Evolutionary conservation across 768 basidiomycete genomes (phyloP).

Genomic region (Mycena amicta): DNA sequence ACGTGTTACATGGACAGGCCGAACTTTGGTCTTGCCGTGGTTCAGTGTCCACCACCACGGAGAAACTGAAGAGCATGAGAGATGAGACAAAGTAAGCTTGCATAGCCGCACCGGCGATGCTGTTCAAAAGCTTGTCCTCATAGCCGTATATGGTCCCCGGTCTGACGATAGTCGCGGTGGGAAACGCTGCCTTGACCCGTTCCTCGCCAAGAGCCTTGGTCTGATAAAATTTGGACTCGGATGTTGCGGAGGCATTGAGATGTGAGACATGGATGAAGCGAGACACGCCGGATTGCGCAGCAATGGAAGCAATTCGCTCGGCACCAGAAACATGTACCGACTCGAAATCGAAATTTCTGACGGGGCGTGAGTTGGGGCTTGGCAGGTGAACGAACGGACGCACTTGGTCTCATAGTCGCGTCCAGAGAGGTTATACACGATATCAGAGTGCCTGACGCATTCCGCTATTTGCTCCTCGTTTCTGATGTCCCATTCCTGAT

Average conservation of each 20-base stretch:
- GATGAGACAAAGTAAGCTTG: slow-evolving; percentile 15
- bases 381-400: slow-evolving; percentile 24
- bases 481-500: slow-evolving; percentile 93
- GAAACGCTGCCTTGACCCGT: slow-evolving; percentile 81
- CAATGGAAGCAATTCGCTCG: slow-evolving; percentile 81
- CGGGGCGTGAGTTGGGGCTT: slow-evolving; percentile 14
- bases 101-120: slow-evolving; percentile 76
- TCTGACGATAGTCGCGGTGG: slow-evolving; percentile 83
- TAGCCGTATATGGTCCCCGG: slow-evolving; percentile 89
- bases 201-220: slow-evolving; percentile 91
- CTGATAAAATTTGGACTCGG: slow-evolving; percentile 81
- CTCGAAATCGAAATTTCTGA: slow-evolving; percentile 84
- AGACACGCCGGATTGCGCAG: slow-evolving; percentile 74
- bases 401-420: slow-evolving; percentile 96
- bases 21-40: slow-evolving; percentile 80
- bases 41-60: slow-evolving; percentile 96
- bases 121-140: slow-evolving; percentile 93
- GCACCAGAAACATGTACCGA: slow-evolving; percentile 85
- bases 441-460: slow-evolving; percentile 92
- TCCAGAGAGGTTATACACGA: slow-evolving; percentile 94
- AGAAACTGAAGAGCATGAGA: slow-evolving; percentile 58
- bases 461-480: slow-evolving; percentile 91
- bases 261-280: slow-evolving; percentile 95
- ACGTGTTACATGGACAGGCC: slow-evolving; percentile 90
- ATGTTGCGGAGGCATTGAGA: slow-evolving; percentile 81